A percentile compares a stretch with the other conserved stretches of the same genome.
These are phyloP conservation scores for Russula sp. DNA, from an alignment of 768 basidiomycete genomes.

Conservation along the genomic window DNA sequence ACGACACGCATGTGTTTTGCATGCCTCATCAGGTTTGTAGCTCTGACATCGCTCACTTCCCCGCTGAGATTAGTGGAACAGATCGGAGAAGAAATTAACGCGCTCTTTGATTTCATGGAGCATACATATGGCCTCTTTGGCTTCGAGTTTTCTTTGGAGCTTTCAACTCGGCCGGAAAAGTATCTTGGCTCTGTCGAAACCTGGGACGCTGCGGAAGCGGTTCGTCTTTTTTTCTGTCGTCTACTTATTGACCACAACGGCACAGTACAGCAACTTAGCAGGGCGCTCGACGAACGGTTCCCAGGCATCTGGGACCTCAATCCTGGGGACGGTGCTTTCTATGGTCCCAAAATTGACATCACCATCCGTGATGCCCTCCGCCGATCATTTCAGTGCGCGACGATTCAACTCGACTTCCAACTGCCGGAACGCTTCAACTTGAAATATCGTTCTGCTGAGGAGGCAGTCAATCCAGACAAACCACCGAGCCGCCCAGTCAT, in stretches of 20 bases:
- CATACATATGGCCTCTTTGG: slow-evolving; percentile 92
- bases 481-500: slow-evolving; percentile 82
- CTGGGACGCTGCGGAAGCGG: slow-evolving; percentile 86
- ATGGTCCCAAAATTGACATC: slow-evolving; percentile 99
- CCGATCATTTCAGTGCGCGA: slow-evolving; percentile 96
- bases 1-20: slow-evolving; percentile 98
- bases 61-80: slow-evolving; percentile 28
- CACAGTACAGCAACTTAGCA: slow-evolving; percentile 62
- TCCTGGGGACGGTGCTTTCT: slow-evolving; percentile 97
- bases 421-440: slow-evolving; percentile 95
- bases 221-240: slow-evolving; percentile 31
- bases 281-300: slow-evolving; percentile 78
- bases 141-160: slow-evolving; percentile 87
- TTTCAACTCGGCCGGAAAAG: slow-evolving; percentile 95
- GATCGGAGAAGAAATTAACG: slow-evolving; percentile 82
- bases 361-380: slow-evolving; percentile 88
- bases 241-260: neutral
- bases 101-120: slow-evolving; percentile 92
- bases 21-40: slow-evolving; percentile 75
- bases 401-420: slow-evolving; percentile 98
- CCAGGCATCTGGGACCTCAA: slow-evolving; percentile 90
- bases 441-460: slow-evolving; percentile 78
- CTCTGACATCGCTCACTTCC: neutral
- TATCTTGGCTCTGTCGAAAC: slow-evolving; percentile 83
- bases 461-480: slow-evolving; percentile 49